A percentile compares a stretch with the other conserved stretches of the same genome.
Conservation (phyloP, 768 basidiomycete genomes). For the Candolleomyces eurysporus region DNA sequence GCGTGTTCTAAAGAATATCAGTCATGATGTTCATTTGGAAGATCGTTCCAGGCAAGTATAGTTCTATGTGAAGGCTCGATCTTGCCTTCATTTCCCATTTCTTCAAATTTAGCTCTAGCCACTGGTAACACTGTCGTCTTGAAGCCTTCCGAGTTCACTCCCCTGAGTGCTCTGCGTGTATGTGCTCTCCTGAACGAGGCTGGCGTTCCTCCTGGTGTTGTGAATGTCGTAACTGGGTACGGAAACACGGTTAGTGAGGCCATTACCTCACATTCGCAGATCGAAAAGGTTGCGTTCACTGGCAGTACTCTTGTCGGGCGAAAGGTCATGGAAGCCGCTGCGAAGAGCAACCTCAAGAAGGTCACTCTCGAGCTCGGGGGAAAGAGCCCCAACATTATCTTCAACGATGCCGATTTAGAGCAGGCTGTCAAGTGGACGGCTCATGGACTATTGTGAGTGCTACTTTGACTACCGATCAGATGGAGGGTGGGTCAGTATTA, state of each 20-base stretch:
- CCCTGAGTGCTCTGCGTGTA: conserved; percentile 57
- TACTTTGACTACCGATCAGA: too few species aligned
- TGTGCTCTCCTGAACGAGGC: conserved; percentile 57
- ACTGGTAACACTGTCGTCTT: conserved; percentile 71
- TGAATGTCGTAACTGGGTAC: conserved; percentile 11
- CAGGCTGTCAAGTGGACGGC: conserved; percentile 66
- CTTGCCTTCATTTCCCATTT: conserved; percentile 45
- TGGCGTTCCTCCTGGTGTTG: conserved; percentile 62
- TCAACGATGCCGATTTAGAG: conserved; percentile 63
- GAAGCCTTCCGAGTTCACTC: conserved; percentile 73
- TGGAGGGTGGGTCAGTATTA: not conserved
- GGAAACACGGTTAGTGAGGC: conserved; percentile 14
- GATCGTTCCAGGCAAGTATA: conserved; percentile 43
- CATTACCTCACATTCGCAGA: conserved; percentile 7
- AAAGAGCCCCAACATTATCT: conserved; percentile 64
- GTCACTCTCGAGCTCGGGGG: conserved; percentile 78
- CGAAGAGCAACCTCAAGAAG: conserved; percentile 74
- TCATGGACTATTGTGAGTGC: conserved; percentile 64
- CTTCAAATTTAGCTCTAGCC: conserved; percentile 71
- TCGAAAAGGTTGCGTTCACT: conserved; percentile 59
- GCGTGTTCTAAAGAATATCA: conserved; percentile 14
- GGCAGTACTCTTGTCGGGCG: conserved; percentile 75
- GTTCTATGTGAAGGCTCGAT: conserved; percentile 28
- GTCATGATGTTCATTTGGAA: conserved; percentile 64
- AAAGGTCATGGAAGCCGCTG: conserved; percentile 70